phyloP scores from a whole-genome alignment of 257 asterid species.

The Solanum clarkiae region DNA sequence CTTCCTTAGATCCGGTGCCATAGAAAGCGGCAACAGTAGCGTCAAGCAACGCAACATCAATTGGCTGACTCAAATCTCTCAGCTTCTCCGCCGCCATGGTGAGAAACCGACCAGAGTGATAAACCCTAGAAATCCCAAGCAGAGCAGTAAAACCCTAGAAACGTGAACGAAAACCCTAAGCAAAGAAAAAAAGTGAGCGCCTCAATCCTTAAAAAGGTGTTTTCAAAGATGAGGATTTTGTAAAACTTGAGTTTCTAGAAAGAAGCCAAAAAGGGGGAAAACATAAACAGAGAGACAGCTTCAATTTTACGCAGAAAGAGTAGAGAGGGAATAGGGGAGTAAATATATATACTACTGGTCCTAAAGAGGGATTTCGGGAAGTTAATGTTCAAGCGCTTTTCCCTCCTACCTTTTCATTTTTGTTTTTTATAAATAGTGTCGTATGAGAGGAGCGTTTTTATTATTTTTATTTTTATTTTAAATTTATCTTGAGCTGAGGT shows the following conservation, averaged over 20 bases:
- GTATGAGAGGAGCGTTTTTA: not conserved
- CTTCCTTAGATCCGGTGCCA: slow-evolving; percentile 97
- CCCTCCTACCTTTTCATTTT: not conserved
- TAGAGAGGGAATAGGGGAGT: slow-evolving; percentile 3
- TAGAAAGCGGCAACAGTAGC: slow-evolving; percentile 91
- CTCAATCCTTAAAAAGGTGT: not conserved
- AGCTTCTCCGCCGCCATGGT: slow-evolving; percentile 83
- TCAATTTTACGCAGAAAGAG: slow-evolving; percentile 43
- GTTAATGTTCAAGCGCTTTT: not conserved
- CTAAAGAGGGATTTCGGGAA: not conserved
- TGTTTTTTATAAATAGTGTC: not conserved
- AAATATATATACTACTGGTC: not conserved
- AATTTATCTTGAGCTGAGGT: not conserved
- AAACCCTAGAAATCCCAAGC: slow-evolving; percentile 19
- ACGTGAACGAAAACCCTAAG: not conserved
- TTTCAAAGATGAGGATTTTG: not conserved
- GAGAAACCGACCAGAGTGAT: slow-evolving; percentile 10
- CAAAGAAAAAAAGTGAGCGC: not conserved
- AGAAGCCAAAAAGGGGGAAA: slow-evolving; percentile 5
- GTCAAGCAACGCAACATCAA: slow-evolving; percentile 76
- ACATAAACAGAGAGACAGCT: slow-evolving; percentile 28
- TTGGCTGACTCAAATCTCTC: slow-evolving; percentile 82
- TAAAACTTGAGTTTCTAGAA: not conserved
- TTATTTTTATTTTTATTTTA: not conserved
- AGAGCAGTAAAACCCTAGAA: slow-evolving; percentile 15